Base-by-base conservation (phyloP, 371 early-diverging fungal species). In the Saksenaea oblongispora region DNA sequence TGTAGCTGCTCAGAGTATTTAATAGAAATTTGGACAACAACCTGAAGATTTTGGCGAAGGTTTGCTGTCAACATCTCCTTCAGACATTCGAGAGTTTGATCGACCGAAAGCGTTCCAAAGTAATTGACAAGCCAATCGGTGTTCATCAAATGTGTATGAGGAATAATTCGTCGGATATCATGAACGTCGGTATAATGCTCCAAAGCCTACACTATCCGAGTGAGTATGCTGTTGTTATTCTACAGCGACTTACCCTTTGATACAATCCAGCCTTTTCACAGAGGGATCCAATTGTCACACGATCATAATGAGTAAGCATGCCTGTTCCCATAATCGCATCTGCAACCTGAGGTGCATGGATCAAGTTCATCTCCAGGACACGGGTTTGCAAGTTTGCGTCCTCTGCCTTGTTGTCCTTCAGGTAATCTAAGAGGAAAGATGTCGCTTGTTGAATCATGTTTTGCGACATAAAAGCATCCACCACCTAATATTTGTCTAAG, bases 251-350 rank as follows among this genome's bases (percentile, higher is more conserved):
- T 71, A 87, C 90, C 34, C 97, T 83, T 84, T 98, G 98, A 74
- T 90, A 94, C 41, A 98, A 82, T 3, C 97, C 97, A 27, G 98
- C 97, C 81, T 96, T 96, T 77, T 98, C 99, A 73, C 98, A 98
- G 58, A 98, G 88, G 58, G 83, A 74, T 24, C 97, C 99, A 73
- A 98, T 89, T 47, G 90, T 86, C 7, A 91, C 87, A 28, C 91
- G 89, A 72, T 98, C 99, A 70, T 98, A 98, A 69, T 97, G 94
- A 28, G 89, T 89, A 68, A 98, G 92, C 93, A 97, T 93, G 62
- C 91, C 87, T 69, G 96, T 95, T 57, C 97, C 93, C 35, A 98
- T 77, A 64, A 98, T 98, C 54, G 98, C 99, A 76, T 98, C 98
- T 26, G 99, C 99, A 10, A 98, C 98, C 69, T 98, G 98, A 39